Conservation (phyloP, 495 filamentous ascomycete species). For the Trichoderma asperelloides region DNA sequence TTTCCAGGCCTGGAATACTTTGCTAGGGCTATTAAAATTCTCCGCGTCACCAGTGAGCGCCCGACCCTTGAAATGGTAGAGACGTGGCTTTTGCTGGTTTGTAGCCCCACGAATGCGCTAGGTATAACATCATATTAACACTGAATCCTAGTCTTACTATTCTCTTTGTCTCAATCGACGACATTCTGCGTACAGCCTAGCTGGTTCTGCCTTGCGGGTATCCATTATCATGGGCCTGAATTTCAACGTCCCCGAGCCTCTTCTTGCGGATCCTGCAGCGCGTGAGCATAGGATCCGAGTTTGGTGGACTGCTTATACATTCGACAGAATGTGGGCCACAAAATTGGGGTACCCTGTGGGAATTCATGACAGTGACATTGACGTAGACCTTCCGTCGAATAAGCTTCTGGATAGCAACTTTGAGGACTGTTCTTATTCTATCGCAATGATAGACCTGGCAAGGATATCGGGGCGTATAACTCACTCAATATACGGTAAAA, state of each 20-base stretch:
- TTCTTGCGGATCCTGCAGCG: background rate
- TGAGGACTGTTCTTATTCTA: background rate
- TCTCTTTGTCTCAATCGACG: background rate
- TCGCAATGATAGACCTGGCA: background rate
- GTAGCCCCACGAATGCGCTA: no score
- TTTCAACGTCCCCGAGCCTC: background rate
- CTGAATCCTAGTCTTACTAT: background rate
- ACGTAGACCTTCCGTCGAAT: background rate
- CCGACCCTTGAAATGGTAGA: background rate
- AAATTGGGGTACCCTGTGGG: background rate
- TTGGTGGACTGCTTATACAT: background rate
- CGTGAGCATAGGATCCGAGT: background rate
- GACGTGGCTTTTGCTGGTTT: background rate
- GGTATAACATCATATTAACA: no score
- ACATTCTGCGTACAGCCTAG: background rate
- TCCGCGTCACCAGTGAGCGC: background rate
- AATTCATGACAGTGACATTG: background rate
- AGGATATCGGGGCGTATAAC: background rate
- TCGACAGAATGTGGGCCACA: background rate
- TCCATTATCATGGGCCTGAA: background rate
- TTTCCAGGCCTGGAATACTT: background rate
- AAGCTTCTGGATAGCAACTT: background rate
- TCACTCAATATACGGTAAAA: background rate
- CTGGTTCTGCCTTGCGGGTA: background rate
- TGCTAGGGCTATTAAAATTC: background rate